Evolutionary conservation across 805 yeast genomes (phyloP), one percentile per base, ranked within the genome.

Genomic region (Yarrowia sp.): DNA sequence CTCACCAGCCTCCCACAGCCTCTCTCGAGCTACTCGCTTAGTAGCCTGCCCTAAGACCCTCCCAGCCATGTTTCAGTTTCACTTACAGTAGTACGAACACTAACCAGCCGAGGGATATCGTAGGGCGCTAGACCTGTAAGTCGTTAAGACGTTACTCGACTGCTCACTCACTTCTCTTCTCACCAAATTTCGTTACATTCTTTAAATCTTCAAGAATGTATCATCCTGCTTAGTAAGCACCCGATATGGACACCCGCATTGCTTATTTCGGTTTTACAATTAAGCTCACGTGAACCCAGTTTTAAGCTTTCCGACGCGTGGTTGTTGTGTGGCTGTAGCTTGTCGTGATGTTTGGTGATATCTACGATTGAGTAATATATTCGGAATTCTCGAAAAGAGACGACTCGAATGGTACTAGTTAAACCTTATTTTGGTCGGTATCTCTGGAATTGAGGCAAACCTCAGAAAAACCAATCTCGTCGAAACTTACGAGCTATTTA

Each of bases 1-100:
- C 38, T 30, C 52, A 47, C 56, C 56, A 50, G 56, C 56, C 42
- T 20, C 55, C 40, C 55, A n/a, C 6, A 49, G 55, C 55, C 55
- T 49, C 55, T 14, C 33, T 34, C 42, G 42, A 34, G 40, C 6
- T 17, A 17, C 19, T 24, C 6, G 30, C 30, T 7, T 7, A 24
- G 30, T 24, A 24, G 30, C 30, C 6, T 24, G 30, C 30, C 30
- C 56, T 33, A 10, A 34, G 42, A 17, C 24, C 24, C 39, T 34
- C 15, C 56, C 56, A 17, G 42, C 56, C 56, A 34, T 50, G 56
- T 34, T 36, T 50, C 56, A 50, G 30, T 50, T 47, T 24, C 36
- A 30, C 36, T 44, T 46, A n/a, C n/a, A n/a, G n/a, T n/a, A 24
- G 50, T 24, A 33, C 24, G 14, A 46, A 46, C 50, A 46, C 36